phyloP scores from a whole-genome alignment of 208 protist species.

The Leishmania martiniquensis region DNA sequence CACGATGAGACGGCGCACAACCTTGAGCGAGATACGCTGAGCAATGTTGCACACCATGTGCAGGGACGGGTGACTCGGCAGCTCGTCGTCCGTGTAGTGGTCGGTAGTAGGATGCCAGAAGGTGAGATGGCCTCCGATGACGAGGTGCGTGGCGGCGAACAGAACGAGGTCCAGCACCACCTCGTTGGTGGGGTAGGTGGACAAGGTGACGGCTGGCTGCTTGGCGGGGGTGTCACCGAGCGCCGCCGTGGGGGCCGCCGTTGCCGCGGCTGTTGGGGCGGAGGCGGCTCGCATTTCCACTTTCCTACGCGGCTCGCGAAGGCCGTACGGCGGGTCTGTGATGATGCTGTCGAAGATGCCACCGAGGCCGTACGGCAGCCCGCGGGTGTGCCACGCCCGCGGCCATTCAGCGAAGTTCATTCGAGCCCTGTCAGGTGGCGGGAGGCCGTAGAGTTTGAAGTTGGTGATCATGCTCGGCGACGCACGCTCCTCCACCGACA shows the following conservation, averaged over 20 bases:
- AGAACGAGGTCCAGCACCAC: slow-evolving; percentile 91
- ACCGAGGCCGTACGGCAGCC: not conserved
- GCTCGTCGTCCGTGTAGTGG: slow-evolving; percentile 83
- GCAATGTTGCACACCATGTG: slow-evolving; percentile 67
- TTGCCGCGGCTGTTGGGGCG: not conserved
- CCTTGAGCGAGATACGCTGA: slow-evolving; percentile 87
- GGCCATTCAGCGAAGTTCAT: slow-evolving; percentile 87
- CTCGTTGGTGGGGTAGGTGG: slow-evolving; percentile 56
- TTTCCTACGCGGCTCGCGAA: slow-evolving; percentile 79
- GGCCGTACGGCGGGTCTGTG: slow-evolving; percentile 92
- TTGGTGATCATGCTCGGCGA: slow-evolving; percentile 79
- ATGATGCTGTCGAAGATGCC: slow-evolving; percentile 93
- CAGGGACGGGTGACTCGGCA: slow-evolving; percentile 94
- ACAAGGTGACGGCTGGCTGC: slow-evolving; percentile 1
- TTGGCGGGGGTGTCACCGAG: not conserved
- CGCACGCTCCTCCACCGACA: slow-evolving; percentile 48
- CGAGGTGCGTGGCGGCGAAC: slow-evolving; percentile 90
- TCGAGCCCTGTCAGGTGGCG: slow-evolving; percentile 69
- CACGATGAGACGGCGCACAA: slow-evolving; percentile 74
- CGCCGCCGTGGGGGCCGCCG: not conserved
- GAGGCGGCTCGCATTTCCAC: slow-evolving; percentile 15
- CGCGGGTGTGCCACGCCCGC: slow-evolving; percentile 27
- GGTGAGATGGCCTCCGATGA: slow-evolving; percentile 87
- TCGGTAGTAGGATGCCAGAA: slow-evolving; percentile 96
- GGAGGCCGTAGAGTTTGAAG: slow-evolving; percentile 87